Base-by-base conservation (phyloP, 208 protist genomes). In the Vickermania ingenoplastis region DNA sequence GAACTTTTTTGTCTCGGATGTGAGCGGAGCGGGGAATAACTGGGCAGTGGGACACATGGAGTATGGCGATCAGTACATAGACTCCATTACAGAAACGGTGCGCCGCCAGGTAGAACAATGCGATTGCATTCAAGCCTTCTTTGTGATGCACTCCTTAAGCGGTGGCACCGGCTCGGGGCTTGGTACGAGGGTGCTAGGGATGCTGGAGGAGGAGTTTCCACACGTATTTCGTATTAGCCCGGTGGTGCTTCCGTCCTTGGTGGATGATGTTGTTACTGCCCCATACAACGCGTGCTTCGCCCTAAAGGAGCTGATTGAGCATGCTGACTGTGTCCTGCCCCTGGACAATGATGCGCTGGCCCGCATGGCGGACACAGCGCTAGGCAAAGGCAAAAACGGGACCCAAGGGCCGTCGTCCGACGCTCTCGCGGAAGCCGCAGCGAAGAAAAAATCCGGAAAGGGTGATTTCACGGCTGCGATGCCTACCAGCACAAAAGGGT, bases 131-230 rank as follows among this genome's bases (percentile, higher is more conserved):
- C 96, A 98, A 68, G 83, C 89, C 50, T 98, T 98, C 72, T 85
- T 97, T 54, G 58, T 98, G 1, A 80, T 97, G 65, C 95, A 98
- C 70, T 97, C 91, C 2, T 64, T 98, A 17, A 97, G 97, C 53
- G 97, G 97, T 11, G 97, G 97, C 41, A 98, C 97, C 1, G 97
- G 97, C 2, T 97, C 92, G 1, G 97, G 97, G 0, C 78, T 99
- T 0, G 97, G 95, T 24, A 96, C 95, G 22, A 89, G 83, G 5
- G 69, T 97, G 25, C 60, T 98, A 1, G 78, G 89, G 22, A 88
- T 97, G 69, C 73, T 99, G 24, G 86, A 89, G 45, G 96, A 98
- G 29, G 81, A 97, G 60, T 98, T 92, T 59, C 93, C 91, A 13
- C 75, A 93, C 45, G 73, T 96, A 1, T 96, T 92, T 50, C 86